These are phyloP conservation scores for Diaporthe batatas DNA, from an alignment of 2,329 filamentous ascomycete species.

Conservation along the genomic window DNA sequence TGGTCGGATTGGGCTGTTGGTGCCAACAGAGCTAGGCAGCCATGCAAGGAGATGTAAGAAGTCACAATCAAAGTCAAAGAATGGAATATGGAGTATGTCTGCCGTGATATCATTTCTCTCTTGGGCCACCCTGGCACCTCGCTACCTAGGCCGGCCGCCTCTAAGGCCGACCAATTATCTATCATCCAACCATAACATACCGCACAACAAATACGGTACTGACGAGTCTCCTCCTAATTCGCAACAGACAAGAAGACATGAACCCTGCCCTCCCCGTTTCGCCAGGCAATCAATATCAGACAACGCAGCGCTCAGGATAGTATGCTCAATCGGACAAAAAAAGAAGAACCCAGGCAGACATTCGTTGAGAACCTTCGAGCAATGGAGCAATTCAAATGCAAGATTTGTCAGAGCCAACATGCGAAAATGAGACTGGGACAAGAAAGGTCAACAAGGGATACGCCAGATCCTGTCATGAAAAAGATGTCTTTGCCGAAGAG, in stretches of 20 bases:
- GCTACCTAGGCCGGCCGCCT: conserved; percentile 28
- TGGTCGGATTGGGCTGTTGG: neutral
- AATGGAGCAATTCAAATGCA: conserved; percentile 44
- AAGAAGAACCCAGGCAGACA: conserved; percentile 3
- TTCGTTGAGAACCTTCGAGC: conserved; percentile 41
- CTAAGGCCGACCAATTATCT: conserved; percentile 31
- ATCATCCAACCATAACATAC: conserved; percentile 24
- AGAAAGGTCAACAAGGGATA: conserved; percentile 17
- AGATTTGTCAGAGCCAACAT: conserved; percentile 32
- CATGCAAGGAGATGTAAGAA: too few relatives aligned
- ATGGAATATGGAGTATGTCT: conserved; percentile 12
- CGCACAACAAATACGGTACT: conserved; percentile 13
- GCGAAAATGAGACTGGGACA: conserved; percentile 30
- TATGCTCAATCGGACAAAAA: conserved; percentile 27
- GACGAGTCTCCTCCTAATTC: neutral
- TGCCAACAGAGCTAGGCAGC: neutral
- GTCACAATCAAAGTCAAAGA: neutral
- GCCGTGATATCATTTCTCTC: conserved; percentile 42
- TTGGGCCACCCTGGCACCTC: conserved; percentile 1
- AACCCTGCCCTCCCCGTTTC: neutral
- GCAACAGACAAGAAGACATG: conserved; percentile 14
- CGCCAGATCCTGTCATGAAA: conserved; percentile 25
- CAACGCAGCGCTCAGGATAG: conserved; percentile 37
- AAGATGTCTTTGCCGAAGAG: conserved; percentile 19
- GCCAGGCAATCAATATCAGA: conserved; percentile 38